phyloP scores from a whole-genome alignment of 192 early-diverging fungal species.

The Dispira simplex region DNA sequence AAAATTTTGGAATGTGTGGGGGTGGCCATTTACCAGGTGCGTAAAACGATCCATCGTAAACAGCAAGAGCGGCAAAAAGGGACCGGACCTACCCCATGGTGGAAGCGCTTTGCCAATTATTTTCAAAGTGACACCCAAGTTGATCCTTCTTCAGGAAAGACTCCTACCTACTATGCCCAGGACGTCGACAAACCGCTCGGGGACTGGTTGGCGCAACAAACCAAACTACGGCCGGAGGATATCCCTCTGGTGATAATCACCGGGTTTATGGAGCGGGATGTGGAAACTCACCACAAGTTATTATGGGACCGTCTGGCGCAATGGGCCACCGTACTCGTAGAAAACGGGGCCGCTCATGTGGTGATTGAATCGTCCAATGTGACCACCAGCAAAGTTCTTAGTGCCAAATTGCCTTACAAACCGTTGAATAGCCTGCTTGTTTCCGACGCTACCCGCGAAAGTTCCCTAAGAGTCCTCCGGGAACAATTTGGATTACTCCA shows the following conservation, averaged over 20 bases:
- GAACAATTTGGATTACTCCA: neutral
- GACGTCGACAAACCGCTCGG: no score
- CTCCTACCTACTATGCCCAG: neutral
- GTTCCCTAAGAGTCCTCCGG: neutral
- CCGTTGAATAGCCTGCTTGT: neutral
- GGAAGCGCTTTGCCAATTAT: neutral
- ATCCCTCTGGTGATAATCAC: constrained; percentile 87
- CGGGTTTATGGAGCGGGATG: constrained; percentile 63
- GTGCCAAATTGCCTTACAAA: constrained; percentile 14
- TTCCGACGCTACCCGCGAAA: neutral
- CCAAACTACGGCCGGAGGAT: constrained; percentile 22
- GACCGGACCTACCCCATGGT: neutral
- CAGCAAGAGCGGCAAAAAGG: constrained; percentile 11
- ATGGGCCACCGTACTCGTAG: constrained; percentile 67
- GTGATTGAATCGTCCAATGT: constrained; percentile 72
- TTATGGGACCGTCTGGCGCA: constrained; percentile 56
- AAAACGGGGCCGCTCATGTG: constrained; percentile 81
- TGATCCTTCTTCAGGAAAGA: neutral
- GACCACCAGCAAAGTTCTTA: constrained; percentile 43
- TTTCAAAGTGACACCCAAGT: neutral
- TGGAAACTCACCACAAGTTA: constrained; percentile 36
- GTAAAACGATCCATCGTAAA: constrained; percentile 20
- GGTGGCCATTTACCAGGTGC: constrained; percentile 48
- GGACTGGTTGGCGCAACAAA: no score
- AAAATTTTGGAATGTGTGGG: constrained; percentile 75